These are phyloP conservation scores for Colletotrichum spaethianum DNA, from an alignment of 2,329 filamentous ascomycete genomes.

Conservation along the genomic window DNA sequence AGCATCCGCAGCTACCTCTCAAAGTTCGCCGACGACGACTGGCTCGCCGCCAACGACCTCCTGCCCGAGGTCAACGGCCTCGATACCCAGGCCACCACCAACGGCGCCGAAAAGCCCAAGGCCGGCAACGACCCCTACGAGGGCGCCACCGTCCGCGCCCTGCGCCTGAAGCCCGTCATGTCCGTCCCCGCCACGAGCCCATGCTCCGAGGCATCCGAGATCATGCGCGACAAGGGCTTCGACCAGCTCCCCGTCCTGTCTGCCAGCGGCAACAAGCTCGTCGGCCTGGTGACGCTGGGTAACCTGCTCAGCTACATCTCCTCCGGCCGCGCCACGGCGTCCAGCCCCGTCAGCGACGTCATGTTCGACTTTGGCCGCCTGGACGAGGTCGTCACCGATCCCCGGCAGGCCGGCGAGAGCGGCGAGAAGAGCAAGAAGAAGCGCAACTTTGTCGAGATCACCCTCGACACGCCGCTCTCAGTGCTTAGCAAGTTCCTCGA, in stretches of 20 bases:
- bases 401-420: slow-evolving; percentile 70
- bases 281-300: slow-evolving; percentile 93
- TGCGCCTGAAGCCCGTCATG: slow-evolving; percentile 94
- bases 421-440: slow-evolving; percentile 60
- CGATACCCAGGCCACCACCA: slow-evolving; percentile 59
- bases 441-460: slow-evolving; percentile 93
- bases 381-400: slow-evolving; percentile 92
- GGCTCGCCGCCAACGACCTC: slow-evolving; percentile 96
- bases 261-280: slow-evolving; percentile 77
- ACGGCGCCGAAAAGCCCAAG: slow-evolving; percentile 50
- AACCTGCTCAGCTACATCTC: slow-evolving; percentile 95
- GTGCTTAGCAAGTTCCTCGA: slow-evolving; percentile 94
- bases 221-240: slow-evolving; percentile 98
- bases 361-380: slow-evolving; percentile 97
- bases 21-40: slow-evolving; percentile 99
- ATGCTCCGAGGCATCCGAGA: slow-evolving; percentile 93
- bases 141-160: slow-evolving; percentile 83
- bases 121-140: slow-evolving; percentile 76
- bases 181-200: slow-evolving; percentile 80
- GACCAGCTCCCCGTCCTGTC: slow-evolving; percentile 95
- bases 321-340: slow-evolving; percentile 81
- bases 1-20: slow-evolving; percentile 97
- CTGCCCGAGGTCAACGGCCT: slow-evolving; percentile 70
- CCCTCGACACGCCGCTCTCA: slow-evolving; percentile 86
- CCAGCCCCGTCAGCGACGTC: slow-evolving; percentile 84